Evolutionary conservation across 345 rosid genomes (phyloP), one percentile per base, ranked within the genome.

Genomic region (Lepidium sativum): DNA sequence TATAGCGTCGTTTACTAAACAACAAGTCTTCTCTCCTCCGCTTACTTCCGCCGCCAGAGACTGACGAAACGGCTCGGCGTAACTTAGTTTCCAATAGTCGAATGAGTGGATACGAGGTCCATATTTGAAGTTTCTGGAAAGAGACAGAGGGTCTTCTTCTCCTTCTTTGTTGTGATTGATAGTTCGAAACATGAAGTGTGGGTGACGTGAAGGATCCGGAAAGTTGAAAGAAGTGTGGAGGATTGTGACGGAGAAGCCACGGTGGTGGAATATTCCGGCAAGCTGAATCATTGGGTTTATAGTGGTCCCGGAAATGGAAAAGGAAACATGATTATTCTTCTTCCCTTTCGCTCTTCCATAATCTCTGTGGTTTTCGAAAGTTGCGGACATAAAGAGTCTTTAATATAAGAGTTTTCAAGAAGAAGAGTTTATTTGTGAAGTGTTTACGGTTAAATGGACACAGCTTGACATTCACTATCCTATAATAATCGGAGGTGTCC

Each of bases 281-380:
- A 86, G 84, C 31, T 86, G 82, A 32, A 84, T 77, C 86, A 87
- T 81, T 3, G 91, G 83, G 50, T 71, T 71, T 81, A 6, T 82
- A 55, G 71, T 85, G 95, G 95, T 55, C 88, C 91, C 33, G 83
- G 79, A 18, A 84, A 73, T 27, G 88, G 95, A 33, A 77, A 2
- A 2, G 88, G 85, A 41, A 84, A 83, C 45, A 87, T 76, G 15
- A 84, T 32, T 31, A 87, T 42, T 31, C 68, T 61, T 21, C 47
- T 55, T 13, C 75, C 65, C 10, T 63, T 76, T 63, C 20, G 42
- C 27, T 61, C 67, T 47, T 68, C 73, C 73, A 73, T 61, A 15
- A 52, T 23, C 34, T 43, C 48, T 17, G 13, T 43, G 49, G 49
- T 5, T 20, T 35, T 45, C 2, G 25, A 43, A 17, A 43, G 49